phyloP scores from a whole-genome alignment of 306 rosid species.

The Hylodesmum podocarpum region DNA sequence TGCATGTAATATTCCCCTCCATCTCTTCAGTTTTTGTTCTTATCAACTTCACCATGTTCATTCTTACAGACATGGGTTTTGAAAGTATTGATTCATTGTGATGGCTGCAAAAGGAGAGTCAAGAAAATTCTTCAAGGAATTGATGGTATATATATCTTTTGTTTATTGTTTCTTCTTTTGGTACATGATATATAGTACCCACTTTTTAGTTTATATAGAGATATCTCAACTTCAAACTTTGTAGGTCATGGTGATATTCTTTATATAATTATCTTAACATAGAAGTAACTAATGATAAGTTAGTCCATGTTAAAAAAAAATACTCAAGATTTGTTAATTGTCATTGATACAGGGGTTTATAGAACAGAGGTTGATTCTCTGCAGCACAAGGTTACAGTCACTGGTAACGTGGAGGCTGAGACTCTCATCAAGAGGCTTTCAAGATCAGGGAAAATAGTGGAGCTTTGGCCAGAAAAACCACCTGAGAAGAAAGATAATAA shows the following conservation, averaged over 20 bases:
- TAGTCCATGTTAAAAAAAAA: background rate
- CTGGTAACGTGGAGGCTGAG: conserved; percentile 77
- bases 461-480: conserved; percentile 64
- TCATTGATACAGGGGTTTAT: conserved; percentile 64
- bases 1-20: background rate
- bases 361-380: conserved; percentile 58
- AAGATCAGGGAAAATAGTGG: conserved; percentile 75
- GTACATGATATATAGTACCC: background rate
- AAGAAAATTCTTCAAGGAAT: conserved; percentile 81
- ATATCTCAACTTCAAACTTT: background rate
- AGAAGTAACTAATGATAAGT: conserved; percentile 1
- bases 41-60: conserved; percentile 20
- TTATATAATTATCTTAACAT: background rate
- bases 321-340: background rate
- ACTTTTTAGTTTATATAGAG: background rate
- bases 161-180: background rate
- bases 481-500: conserved; percentile 52
- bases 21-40: background rate
- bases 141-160: conserved; percentile 47
- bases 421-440: conserved; percentile 72
- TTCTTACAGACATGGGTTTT: conserved; percentile 71
- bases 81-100: conserved; percentile 90
- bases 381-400: conserved; percentile 86
- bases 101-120: conserved; percentile 84
- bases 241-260: conserved; percentile 1